These are phyloP conservation scores for Chloranthus sessilifolius DNA, from an alignment of 164 flowering plant species.

Conservation along the genomic window DNA sequence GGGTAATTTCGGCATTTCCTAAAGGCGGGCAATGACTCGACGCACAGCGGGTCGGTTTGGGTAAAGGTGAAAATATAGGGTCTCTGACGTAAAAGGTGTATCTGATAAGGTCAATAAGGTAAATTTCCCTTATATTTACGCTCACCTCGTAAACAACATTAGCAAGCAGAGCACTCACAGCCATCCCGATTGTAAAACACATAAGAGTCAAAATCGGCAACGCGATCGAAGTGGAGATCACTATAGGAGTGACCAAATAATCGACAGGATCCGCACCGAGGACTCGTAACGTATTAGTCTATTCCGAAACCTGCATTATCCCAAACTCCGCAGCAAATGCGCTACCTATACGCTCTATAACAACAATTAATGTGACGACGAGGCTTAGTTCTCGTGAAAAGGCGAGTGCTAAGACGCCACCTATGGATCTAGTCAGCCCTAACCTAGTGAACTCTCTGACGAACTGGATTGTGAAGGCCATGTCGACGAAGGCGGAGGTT, in stretches of 20 bases:
- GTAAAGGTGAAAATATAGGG: no score
- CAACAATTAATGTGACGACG: conserved; percentile 77
- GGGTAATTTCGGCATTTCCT: no score
- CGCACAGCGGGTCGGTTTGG: no score
- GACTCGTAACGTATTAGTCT: conserved; percentile 80
- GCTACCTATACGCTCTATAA: conserved; percentile 89
- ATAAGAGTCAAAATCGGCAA: conserved; percentile 72
- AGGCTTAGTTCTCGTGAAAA: conserved; percentile 91
- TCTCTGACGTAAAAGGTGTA: no score
- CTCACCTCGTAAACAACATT: conserved; percentile 78
- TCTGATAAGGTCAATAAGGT: no score
- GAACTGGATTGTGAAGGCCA: conserved; percentile 96
- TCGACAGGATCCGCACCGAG: conserved; percentile 84
- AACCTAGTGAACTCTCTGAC: conserved; percentile 86
- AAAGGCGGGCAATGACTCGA: no score
- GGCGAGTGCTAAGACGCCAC: conserved; percentile 84
- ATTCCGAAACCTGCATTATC: conserved; percentile 98
- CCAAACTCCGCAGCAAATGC: conserved; percentile 94
- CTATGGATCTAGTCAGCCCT: conserved; percentile 74
- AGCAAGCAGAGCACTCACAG: conserved; percentile 78
- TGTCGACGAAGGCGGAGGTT: conserved; percentile 86
- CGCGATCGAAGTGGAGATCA: conserved; percentile 73
- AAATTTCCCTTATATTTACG: no score
- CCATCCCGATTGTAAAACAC: conserved; percentile 83
- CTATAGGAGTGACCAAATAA: conserved; percentile 81